phyloP scores from a whole-genome alignment of 768 basidiomycete genomes.

The Suillus decipiens region DNA sequence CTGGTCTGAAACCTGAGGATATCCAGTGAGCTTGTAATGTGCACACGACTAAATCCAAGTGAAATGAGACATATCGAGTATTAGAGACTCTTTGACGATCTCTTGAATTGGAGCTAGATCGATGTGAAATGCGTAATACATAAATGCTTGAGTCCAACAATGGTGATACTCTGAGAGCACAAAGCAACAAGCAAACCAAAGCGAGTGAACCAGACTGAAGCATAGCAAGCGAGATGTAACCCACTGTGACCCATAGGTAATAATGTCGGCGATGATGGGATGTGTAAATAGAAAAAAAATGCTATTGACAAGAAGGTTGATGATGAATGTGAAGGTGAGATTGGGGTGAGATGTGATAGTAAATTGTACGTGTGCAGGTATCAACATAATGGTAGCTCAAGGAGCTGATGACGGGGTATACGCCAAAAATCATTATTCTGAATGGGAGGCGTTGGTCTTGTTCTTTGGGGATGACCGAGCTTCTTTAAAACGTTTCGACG shows the following conservation, averaged over 20 bases:
- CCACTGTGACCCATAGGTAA: constrained; percentile 26
- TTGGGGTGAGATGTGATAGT: constrained; percentile 8
- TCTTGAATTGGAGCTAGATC: constrained; percentile 9
- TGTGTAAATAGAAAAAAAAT: constrained; percentile 32
- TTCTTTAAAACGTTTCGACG: constrained; percentile 54
- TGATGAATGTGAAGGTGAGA: constrained; percentile 7
- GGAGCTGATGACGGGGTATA: not conserved
- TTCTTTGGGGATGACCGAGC: constrained; percentile 35
- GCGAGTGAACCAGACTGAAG: constrained; percentile 29
- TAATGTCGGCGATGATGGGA: constrained; percentile 28
- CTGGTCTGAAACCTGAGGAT: not conserved
- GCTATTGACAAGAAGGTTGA: constrained; percentile 35
- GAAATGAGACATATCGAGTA: not conserved
- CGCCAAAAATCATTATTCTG: constrained; percentile 23
- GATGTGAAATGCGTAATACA: constrained; percentile 25
- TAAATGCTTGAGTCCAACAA: constrained; percentile 30
- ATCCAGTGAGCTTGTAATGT: not conserved
- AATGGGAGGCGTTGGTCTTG: constrained; percentile 22
- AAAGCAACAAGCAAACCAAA: constrained; percentile 31
- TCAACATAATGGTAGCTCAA: not conserved
- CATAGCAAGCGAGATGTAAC: constrained; percentile 23
- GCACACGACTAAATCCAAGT: not conserved
- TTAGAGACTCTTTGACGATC: not conserved
- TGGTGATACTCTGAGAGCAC: constrained; percentile 26
- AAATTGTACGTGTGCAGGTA: not conserved